phyloP scores from a whole-genome alignment of 2,329 filamentous ascomycete genomes.

The Monosporascus sp. region DNA sequence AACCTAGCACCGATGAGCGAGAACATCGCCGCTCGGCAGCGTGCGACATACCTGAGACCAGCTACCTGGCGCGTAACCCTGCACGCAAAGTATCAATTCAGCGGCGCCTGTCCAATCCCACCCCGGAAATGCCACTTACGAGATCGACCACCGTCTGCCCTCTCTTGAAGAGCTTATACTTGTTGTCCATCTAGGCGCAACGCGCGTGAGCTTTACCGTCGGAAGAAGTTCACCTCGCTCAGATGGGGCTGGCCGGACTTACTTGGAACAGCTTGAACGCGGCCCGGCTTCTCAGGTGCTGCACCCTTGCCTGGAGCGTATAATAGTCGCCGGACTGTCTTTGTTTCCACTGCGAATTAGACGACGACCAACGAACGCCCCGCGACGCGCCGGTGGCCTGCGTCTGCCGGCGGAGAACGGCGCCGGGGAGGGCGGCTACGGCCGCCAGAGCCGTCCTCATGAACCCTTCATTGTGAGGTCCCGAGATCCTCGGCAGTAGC shows the following conservation, averaged over 20 bases:
- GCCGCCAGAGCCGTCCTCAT: conserved; percentile 9
- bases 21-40: not conserved
- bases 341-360: conserved; percentile 70
- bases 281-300: conserved; percentile 80
- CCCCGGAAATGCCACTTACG: conserved; percentile 41
- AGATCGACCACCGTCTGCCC: conserved; percentile 89
- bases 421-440: conserved; percentile 2
- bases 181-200: conserved; percentile 66
- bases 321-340: conserved; percentile 72
- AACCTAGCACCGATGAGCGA: conserved; percentile 49
- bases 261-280: conserved; percentile 92
- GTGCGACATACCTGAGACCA: conserved; percentile 57
- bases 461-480: conserved; percentile 21
- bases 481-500: conserved; percentile 15
- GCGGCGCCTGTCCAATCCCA: conserved; percentile 4
- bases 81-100: not conserved
- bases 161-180: conserved; percentile 70
- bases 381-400: not conserved
- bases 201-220: conserved; percentile 2
- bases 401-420: not conserved
- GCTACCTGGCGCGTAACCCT: conserved; percentile 73
- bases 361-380: conserved; percentile 44
- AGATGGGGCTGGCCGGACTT: conserved; percentile 7
- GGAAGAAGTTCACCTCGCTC: not conserved
- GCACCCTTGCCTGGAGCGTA: conserved; percentile 68